These are phyloP conservation scores for Annulohypoxylon maeteangense DNA, from an alignment of 495 filamentous ascomycete species.

Conservation along the genomic window DNA sequence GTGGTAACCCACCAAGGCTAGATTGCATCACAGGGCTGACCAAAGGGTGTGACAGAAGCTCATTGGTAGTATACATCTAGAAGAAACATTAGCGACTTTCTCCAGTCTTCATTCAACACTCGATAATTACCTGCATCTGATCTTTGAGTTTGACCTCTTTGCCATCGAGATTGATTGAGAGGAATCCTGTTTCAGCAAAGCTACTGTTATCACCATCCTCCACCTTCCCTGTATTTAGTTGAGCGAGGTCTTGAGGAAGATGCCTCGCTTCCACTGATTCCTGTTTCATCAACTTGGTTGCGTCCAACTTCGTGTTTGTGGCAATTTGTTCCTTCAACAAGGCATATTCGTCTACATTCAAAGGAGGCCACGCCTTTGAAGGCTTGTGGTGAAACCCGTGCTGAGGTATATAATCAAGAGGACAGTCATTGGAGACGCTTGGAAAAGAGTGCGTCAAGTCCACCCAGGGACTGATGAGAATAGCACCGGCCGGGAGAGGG, in stretches of 20 bases:
- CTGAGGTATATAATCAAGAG: constrained; percentile 85
- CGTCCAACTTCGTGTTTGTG: constrained; percentile 36
- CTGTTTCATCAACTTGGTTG: constrained; percentile 29
- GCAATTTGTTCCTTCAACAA: constrained; percentile 52
- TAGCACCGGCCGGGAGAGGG: constrained; percentile 85
- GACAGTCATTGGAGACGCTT: constrained; percentile 77
- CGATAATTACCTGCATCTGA: constrained; percentile 75
- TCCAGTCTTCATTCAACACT: not conserved
- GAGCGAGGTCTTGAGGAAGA: constrained; percentile 33
- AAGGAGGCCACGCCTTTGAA: constrained; percentile 88
- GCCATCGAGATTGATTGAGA: constrained; percentile 76
- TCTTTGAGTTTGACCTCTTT: constrained; percentile 79
- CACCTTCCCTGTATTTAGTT: constrained; percentile 19
- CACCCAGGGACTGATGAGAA: constrained; percentile 92
- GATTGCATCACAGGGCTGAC: constrained; percentile 89
- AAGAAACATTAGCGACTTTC: constrained; percentile 25
- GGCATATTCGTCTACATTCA: constrained; percentile 73
- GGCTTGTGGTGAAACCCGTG: constrained; percentile 89
- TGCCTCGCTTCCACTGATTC: constrained; percentile 32
- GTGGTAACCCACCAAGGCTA: constrained; percentile 87
- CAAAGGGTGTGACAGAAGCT: constrained; percentile 83
- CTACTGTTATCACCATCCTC: constrained; percentile 33
- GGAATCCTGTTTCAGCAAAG: constrained; percentile 53
- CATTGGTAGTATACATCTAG: constrained; percentile 87
- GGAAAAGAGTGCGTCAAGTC: constrained; percentile 95